Evolutionary conservation across 192 early-diverging fungal genomes (phyloP).

Genomic region (Backusella liffmaniae): DNA sequence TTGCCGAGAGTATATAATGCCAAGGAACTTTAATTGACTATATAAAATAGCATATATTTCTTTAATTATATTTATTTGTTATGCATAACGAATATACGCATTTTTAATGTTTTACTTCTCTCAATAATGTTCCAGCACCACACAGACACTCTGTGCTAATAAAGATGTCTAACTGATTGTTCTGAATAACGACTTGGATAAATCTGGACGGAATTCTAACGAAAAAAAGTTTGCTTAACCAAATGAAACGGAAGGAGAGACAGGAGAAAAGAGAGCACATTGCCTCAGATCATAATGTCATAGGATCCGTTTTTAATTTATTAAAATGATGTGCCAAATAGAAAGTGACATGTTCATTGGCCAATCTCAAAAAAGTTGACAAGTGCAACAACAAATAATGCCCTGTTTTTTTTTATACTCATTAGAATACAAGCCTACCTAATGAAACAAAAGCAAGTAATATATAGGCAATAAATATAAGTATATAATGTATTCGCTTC

Average conservation of each 20-base stretch:
- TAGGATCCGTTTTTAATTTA: not conserved
- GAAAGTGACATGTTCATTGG: not conserved
- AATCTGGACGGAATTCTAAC: not conserved
- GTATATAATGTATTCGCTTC: not conserved
- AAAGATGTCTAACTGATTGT: not conserved
- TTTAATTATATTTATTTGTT: not conserved
- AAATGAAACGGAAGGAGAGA: not conserved
- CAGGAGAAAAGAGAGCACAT: not conserved
- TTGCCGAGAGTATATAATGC: not conserved
- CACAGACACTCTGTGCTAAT: not conserved
- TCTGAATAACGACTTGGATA: not conserved
- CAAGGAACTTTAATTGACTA: not conserved
- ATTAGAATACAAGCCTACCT: not conserved
- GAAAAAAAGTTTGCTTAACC: not conserved
- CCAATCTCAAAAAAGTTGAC: not conserved
- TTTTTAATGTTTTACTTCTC: not conserved
- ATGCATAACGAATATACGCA: not conserved
- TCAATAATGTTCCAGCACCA: not conserved
- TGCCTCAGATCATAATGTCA: not conserved
- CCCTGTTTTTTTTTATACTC: not conserved
- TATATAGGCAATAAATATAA: not conserved
- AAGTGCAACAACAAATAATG: not conserved
- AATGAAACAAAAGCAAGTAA: not conserved
- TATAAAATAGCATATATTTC: not conserved
- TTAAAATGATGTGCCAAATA: not conserved